Evolutionary conservation across 192 early-diverging fungal genomes (phyloP).

Genomic region (Backusella macrospora): DNA sequence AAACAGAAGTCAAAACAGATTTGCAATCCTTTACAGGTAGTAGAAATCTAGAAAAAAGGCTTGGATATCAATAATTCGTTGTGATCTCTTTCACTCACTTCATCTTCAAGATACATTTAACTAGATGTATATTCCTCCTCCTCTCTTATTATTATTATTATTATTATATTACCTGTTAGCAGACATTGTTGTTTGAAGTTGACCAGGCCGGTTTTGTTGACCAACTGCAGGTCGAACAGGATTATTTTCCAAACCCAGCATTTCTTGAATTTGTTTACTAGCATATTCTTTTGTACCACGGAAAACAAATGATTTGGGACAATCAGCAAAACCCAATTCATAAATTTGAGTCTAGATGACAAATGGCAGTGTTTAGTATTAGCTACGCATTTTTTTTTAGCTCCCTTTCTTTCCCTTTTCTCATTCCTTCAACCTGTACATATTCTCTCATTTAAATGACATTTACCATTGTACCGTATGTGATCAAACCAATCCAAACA

Average conservation of each 20-base stretch:
- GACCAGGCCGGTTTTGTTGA: slow-evolving; percentile 43
- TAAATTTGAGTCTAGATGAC: slow-evolving; percentile 82
- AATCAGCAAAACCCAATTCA: slow-evolving; percentile 94
- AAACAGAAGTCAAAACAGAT: slow-evolving; percentile 90
- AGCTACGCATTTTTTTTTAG: not conserved
- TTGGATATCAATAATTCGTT: not conserved
- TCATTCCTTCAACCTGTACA: not conserved
- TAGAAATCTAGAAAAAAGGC: slow-evolving; percentile 66
- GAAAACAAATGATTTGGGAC: slow-evolving; percentile 98
- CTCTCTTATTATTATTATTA: not conserved
- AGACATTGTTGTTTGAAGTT: slow-evolving; percentile 42
- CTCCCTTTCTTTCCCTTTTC: not conserved
- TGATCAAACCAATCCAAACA: slow-evolving; percentile 94
- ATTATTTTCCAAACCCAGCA: slow-evolving; percentile 81
- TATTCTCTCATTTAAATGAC: not conserved
- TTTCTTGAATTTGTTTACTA: slow-evolving; percentile 94
- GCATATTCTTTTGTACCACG: slow-evolving; percentile 96
- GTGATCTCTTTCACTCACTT: too few species aligned
- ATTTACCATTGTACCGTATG: slow-evolving; percentile 96
- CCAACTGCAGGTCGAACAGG: slow-evolving; percentile 35
- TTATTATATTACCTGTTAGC: slow-evolving; percentile 54
- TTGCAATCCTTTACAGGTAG: slow-evolving; percentile 94
- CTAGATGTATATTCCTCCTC: not conserved
- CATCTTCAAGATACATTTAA: not conserved
- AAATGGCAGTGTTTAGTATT: not conserved